Evolutionary conservation across 2,329 filamentous ascomycete genomes (phyloP), one percentile per base, ranked within the genome.

Genomic region (Colletotrichum caudatum): DNA sequence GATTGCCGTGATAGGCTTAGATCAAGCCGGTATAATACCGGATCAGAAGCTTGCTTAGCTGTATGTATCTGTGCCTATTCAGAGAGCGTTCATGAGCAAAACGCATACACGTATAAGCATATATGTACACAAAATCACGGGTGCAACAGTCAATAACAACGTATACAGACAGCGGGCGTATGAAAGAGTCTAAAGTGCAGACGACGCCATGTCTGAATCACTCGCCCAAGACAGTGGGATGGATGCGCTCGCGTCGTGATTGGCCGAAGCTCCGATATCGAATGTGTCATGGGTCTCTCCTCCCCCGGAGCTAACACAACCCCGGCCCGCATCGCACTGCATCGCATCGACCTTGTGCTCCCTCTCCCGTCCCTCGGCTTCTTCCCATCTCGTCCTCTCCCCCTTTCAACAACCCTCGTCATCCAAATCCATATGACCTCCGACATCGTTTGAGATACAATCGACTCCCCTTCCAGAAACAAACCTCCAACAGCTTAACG

Each of bases 211-310:
- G 41, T 16, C 12, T 41, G 44, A 46, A n/a, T 46, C 44, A 46
- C 44, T n/a, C 44, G 16, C 20, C 44, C 2, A 48, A 63, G 64
- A 68, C 68, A 44, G 8, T 35, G 35, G 35, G 4, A 14, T 68
- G 68, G 68, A 62, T 71, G 68, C 68, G 68, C 57, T 71, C 64
- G 64, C 64, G 57, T 68, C 26, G 29, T 71, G 64, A 71, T 71
- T 71, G 68, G 68, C 3, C 44, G 7, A 68, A 71, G 68, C 68
- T 71, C 44, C 18, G n/a, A 46, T 58, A 50, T 68, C 56, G 18
- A 58, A 44, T 63, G 68, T 71, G 68, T 71, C 68, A 71, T 68
- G 68, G 33, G 14, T 18, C 16, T 18, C 16, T 33, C 3, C 26
- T 26, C n/a, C 33, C 66, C 62, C 67, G 67, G 56, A 70, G 67